Conservation (phyloP, 2,329 filamentous ascomycete species). For the Sarocladium strictum region DNA sequence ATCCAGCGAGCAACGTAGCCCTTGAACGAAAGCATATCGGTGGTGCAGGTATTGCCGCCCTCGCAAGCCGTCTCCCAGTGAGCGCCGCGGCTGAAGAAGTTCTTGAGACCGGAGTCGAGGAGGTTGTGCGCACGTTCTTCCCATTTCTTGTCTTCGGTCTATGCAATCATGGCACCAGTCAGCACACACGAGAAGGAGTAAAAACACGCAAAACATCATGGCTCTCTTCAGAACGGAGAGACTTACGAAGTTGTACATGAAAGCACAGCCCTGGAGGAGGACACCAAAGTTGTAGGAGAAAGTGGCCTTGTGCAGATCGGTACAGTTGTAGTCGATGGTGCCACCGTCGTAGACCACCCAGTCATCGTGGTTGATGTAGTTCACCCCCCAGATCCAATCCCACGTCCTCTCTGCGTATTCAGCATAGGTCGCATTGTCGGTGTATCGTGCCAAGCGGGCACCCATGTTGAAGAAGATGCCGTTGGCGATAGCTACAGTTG, state of each 20-base stretch:
- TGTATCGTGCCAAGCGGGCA: slow-evolving; percentile 67
- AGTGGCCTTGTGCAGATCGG: slow-evolving; percentile 53
- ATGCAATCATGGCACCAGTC: too few relatives aligned
- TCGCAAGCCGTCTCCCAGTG: slow-evolving; percentile 67
- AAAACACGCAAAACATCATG: too few relatives aligned
- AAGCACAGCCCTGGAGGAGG: slow-evolving; percentile 56
- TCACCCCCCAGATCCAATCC: slow-evolving; percentile 51
- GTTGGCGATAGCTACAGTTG: slow-evolving; percentile 45
- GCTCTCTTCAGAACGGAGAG: not conserved
- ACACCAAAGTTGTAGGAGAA: slow-evolving; percentile 64
- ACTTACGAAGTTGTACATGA: slow-evolving; percentile 60
- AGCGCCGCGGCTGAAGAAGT: slow-evolving; percentile 51
- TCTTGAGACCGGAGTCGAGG: slow-evolving; percentile 39
- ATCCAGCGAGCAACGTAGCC: slow-evolving; percentile 48
- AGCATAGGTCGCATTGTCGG: slow-evolving; percentile 58
- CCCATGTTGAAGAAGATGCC: slow-evolving; percentile 60
- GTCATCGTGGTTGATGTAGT: slow-evolving; percentile 52
- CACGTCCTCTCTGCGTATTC: slow-evolving; percentile 56
- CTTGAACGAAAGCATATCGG: slow-evolving; percentile 54
- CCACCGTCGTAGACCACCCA: slow-evolving; percentile 62
- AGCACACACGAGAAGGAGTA: too few relatives aligned
- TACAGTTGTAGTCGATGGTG: slow-evolving; percentile 53
- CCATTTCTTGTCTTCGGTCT: slow-evolving; percentile 54
- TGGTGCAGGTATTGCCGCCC: slow-evolving; percentile 37
- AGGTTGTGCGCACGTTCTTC: slow-evolving; percentile 48